Percentiles rank a stretch among this genome's conserved stretches.
Evolutionary conservation across 352 stramenopile species (phyloP).

Genomic region (Phytophthora citrophthora): DNA sequence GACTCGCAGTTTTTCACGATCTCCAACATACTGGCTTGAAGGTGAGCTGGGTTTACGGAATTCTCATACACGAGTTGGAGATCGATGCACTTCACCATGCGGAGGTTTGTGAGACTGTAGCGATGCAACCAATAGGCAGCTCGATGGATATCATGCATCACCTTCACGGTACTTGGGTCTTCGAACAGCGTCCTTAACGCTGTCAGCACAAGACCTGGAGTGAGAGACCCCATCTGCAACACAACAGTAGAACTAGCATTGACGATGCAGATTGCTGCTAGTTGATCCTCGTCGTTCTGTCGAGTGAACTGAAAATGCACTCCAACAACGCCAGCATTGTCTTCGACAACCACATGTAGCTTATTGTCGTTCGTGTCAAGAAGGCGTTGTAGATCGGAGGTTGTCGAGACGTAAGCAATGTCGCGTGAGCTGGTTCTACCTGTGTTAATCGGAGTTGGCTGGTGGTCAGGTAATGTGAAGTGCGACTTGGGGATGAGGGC

Average conservation of each 20-base stretch:
- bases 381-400: background rate
- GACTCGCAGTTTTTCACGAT: background rate
- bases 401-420: background rate
- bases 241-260: too few relatives aligned
- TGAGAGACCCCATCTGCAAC: slow-evolving; percentile 8
- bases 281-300: background rate
- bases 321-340: background rate
- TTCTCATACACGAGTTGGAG: slow-evolving; percentile 19
- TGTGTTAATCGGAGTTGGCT: too few relatives aligned
- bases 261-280: slow-evolving; percentile 7
- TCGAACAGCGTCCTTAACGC: slow-evolving; percentile 7
- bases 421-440: too few relatives aligned
- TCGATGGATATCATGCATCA: slow-evolving; percentile 17
- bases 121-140: slow-evolving; percentile 6
- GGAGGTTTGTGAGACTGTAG: background rate
- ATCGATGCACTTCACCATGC: slow-evolving; percentile 24
- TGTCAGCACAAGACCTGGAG: background rate
- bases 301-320: slow-evolving; percentile 14
- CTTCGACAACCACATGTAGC: too few relatives aligned
- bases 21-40: background rate
- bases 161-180: slow-evolving; percentile 18
- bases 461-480: too few relatives aligned
- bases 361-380: too few relatives aligned
- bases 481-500: too few relatives aligned
- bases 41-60: background rate